Percentiles rank a stretch among this genome's conserved stretches.
Evolutionary conservation across 768 basidiomycete species (phyloP).

Genomic region (Antrodiella citrinella): DNA sequence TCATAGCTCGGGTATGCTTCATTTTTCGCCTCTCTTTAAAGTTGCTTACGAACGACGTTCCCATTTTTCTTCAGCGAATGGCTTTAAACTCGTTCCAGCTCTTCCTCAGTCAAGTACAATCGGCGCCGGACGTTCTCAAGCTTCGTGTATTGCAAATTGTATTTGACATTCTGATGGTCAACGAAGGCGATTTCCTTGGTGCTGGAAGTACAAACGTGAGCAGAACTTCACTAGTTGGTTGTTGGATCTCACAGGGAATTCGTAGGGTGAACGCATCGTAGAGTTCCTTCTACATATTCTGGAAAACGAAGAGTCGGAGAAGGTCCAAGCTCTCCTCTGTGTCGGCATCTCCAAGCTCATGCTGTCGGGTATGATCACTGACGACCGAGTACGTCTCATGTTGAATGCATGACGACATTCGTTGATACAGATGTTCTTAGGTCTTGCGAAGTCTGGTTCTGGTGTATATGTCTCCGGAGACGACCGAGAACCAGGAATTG

Average conservation of each 20-base stretch:
- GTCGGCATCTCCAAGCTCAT: constrained; percentile 84
- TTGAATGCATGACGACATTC: background rate
- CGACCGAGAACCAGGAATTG: constrained; percentile 71
- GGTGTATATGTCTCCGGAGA: constrained; percentile 75
- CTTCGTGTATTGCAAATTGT: constrained; percentile 67
- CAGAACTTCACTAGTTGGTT: constrained; percentile 3
- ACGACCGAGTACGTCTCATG: constrained; percentile 47
- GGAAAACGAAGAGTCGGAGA: constrained; percentile 45
- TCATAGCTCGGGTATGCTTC: constrained; percentile 72
- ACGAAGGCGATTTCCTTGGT: constrained; percentile 59
- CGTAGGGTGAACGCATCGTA: constrained; percentile 52
- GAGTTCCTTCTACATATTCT: constrained; percentile 56
- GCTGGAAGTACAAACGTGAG: constrained; percentile 28
- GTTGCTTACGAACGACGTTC: background rate
- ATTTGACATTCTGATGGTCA: constrained; percentile 83
- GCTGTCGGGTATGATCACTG: constrained; percentile 64
- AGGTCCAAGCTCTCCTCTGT: constrained; percentile 64
- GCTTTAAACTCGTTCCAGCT: constrained; percentile 64
- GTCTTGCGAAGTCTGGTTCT: constrained; percentile 42
- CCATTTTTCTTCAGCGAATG: constrained; percentile 37
- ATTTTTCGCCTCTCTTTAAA: no score
- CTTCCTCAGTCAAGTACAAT: constrained; percentile 69
- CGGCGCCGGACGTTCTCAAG: constrained; percentile 57
- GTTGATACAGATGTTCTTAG: constrained; percentile 17
- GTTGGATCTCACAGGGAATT: no score